Evolutionary conservation across 1,284 basidiomycete genomes (phyloP), one percentile per base, ranked within the genome.

Genomic region (Ganoderma multipileum): DNA sequence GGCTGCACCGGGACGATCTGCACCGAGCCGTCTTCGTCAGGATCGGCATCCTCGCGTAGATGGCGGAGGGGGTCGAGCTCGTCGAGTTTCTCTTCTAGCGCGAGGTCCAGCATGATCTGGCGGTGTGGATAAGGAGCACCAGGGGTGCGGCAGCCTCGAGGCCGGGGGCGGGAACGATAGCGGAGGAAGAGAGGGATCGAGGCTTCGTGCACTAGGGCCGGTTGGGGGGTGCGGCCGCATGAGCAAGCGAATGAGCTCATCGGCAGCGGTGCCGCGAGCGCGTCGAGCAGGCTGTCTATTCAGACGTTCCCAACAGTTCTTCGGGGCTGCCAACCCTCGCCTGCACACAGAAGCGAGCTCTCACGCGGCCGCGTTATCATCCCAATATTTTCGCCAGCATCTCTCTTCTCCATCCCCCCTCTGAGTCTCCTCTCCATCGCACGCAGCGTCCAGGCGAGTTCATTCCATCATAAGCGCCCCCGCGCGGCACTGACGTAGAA

Each of bases 31-130:
- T 68, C 74, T 62, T 79, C 69, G 66, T 77, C 75, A 64, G 81
- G 80, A 39, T 81, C 77, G 16, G 55, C 33, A 65, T 82, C 80
- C 33, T 82, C 77, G 79, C 86, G 86, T 74, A 91, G 83, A 80
- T 91, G 91, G 41, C 88, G 85, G 64, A 93, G 84, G 58, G 91
- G 91, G 74, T 92, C 87, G 55, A 83, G 76, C 20, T 76, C 75
- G 76, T 91, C 89, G 33, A 91, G 84, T 26, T 79, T 75, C 72
- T 92, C 89, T 65, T 90, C 85, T 61, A 83, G 79, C 42, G 82
- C 82, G 54, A 86, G 66, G 59, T 71, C 72, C 39, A 69, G 58
- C 69, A 71, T 71, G 36, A 23, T 26, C 18, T 28, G 47, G 38
- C 26, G 61, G 55, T 23, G 57, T 54, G 54, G 33, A 57, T 16